phyloP scores from a whole-genome alignment of 192 early-diverging fungal species.

The Phycomyces nitens region DNA sequence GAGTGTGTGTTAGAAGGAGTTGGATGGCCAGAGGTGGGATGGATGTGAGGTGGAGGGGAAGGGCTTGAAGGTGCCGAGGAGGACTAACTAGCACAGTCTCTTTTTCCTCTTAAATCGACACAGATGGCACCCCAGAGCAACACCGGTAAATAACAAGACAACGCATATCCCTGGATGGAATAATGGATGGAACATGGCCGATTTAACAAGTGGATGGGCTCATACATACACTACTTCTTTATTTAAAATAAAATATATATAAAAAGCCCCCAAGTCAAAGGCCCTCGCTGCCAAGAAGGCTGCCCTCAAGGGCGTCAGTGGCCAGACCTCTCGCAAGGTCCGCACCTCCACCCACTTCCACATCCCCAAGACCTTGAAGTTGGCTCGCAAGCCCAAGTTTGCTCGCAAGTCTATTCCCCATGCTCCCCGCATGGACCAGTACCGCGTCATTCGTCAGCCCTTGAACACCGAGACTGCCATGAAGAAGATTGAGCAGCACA shows the following conservation, averaged over 20 bases:
- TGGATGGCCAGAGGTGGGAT: no score
- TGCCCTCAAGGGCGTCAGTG: slow-evolving; percentile 88
- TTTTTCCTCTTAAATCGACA: not conserved
- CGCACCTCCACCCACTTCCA: slow-evolving; percentile 91
- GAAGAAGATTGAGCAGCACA: slow-evolving; percentile 99
- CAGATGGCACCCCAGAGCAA: slow-evolving; percentile 15
- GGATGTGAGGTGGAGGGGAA: no score
- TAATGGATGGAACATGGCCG: not conserved
- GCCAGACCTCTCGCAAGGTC: slow-evolving; percentile 82
- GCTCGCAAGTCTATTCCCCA: slow-evolving; percentile 83
- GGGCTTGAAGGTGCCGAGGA: no score
- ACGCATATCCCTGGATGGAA: not conserved
- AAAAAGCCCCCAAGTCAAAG: slow-evolving; percentile 64
- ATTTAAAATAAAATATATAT: no score
- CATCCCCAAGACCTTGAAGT: slow-evolving; percentile 93
- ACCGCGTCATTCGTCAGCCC: slow-evolving; percentile 86
- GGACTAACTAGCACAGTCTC: no score
- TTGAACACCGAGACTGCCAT: slow-evolving; percentile 98
- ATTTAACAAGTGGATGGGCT: not conserved
- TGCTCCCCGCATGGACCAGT: slow-evolving; percentile 80
- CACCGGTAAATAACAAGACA: not conserved
- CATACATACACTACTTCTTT: not conserved
- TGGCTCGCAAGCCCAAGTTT: slow-evolving; percentile 90
- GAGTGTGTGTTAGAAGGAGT: no score
- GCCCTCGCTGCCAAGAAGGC: slow-evolving; percentile 97